Evolutionary conservation across 176 grass and related monocot genomes (phyloP), one percentile per base, ranked within the genome.

Genomic region (Calamus simplicifolius): DNA sequence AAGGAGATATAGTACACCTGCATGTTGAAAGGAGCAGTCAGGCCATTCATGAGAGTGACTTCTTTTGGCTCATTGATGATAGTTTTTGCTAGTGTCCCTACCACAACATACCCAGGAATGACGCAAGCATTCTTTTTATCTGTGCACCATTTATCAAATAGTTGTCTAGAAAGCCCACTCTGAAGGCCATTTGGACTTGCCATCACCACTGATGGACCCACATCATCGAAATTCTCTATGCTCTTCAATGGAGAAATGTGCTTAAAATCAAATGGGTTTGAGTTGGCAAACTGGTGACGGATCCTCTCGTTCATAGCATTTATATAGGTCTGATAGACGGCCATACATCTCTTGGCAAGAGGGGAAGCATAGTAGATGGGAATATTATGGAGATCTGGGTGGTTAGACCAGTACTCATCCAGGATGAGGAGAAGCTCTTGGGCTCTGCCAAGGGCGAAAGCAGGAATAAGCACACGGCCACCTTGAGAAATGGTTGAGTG

Each of bases 301-400:
- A 96, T 96, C 69, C 92, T 88, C 59, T 96, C 87, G 63, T 96
- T 96, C 92, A 96, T 96, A 49, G 92, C 70, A 52, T 90, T 96
- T 64, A 96, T 96, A 73, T 96, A 96, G 18, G 92, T 96, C 78
- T 96, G 87, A 43, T 96, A 96, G 1, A 96, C 92, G 72, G 87
- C 80, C 92, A 96, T 90, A 56, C 92, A 96, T 49, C 81, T 86
- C 73, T 96, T 96, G 8, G 92, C 92, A 52, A 96, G 84, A 58
- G 92, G 91, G 25, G 86, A 90, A 4, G 92, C 92, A 58, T 96
- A 96, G 65, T 88, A 96, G 68, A 96, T 96, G 29, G 92, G 92
- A 63, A 96, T 87, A 64, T 88, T 90, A 66, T 90, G 86, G 74
- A 96, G 83, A 72, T 96, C 87, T 16, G 83, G 78, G 56, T 96